Conservation (phyloP, 2,329 filamentous ascomycete genomes). For the Pestalotiopsis sp. region DNA sequence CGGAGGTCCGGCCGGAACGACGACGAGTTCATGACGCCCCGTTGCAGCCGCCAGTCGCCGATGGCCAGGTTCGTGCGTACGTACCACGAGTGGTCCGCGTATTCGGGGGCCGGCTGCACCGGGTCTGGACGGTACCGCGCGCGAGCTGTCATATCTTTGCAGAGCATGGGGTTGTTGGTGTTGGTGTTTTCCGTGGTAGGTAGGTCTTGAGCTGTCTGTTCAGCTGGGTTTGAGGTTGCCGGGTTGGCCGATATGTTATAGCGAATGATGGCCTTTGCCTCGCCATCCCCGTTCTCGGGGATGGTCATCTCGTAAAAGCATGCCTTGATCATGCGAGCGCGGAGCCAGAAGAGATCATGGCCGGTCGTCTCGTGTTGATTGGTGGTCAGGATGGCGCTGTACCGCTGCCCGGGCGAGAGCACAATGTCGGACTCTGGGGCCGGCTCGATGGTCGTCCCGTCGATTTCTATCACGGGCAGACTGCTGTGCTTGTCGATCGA, state of each 20-base stretch:
- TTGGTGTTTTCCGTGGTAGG: constrained; percentile 39
- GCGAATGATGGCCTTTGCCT: constrained; percentile 51
- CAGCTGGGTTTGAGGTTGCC: constrained; percentile 40
- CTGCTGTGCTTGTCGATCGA: constrained; percentile 66
- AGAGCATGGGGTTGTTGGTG: constrained; percentile 41
- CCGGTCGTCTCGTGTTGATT: constrained; percentile 48
- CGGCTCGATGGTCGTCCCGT: constrained; percentile 68
- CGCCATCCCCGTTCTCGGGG: constrained; percentile 42
- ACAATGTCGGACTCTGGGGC: constrained; percentile 62
- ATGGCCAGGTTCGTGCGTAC: constrained; percentile 63
- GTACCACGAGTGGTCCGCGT: constrained; percentile 55
- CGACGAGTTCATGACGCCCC: constrained; percentile 60
- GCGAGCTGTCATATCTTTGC: constrained; percentile 52
- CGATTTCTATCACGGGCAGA: constrained; percentile 64
- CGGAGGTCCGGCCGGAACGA: constrained; percentile 52
- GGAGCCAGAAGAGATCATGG: constrained; percentile 62
- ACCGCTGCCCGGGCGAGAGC: constrained; percentile 71
- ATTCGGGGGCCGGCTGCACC: constrained; percentile 41
- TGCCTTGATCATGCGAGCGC: constrained; percentile 62
- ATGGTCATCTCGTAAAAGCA: constrained; percentile 58
- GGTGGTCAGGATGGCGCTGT: constrained; percentile 66
- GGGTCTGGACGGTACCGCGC: constrained; percentile 45
- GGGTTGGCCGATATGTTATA: constrained; percentile 35
- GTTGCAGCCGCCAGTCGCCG: constrained; percentile 57
- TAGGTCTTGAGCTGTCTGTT: constrained; percentile 30